Evolutionary conservation across 768 basidiomycete species (phyloP).

Genomic region (Trametes maxima): DNA sequence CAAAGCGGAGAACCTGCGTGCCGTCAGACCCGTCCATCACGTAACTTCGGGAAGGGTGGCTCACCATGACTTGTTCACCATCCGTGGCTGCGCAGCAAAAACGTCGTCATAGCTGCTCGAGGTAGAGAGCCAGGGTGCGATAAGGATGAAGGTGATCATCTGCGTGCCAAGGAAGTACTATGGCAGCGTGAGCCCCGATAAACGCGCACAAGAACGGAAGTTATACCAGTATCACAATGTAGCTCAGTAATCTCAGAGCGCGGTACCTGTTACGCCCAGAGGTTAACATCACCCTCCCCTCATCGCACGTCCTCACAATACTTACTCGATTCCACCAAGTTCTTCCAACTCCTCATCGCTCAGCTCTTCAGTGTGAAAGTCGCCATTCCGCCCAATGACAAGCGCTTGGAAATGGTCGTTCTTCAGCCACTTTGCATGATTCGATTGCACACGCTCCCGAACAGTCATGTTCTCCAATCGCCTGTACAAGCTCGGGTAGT

Average conservation of each 20-base stretch:
- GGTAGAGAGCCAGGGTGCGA: conserved; percentile 61
- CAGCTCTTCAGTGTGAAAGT: conserved; percentile 55
- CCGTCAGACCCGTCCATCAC: not conserved
- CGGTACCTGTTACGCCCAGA: conserved; percentile 30
- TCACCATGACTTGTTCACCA: conserved; percentile 64
- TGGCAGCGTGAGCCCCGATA: conserved; percentile 34
- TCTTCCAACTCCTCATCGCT: conserved; percentile 70
- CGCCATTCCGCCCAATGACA: conserved; percentile 60
- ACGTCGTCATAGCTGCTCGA: conserved; percentile 51
- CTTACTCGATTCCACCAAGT: conserved; percentile 76
- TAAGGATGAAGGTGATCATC: conserved; percentile 54
- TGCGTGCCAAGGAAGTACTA: conserved; percentile 71
- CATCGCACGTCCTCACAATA: not conserved
- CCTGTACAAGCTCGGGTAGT: conserved; percentile 47
- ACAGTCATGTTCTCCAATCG: not conserved
- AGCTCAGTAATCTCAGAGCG: conserved; percentile 56
- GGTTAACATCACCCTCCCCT: no score
- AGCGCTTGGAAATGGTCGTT: conserved; percentile 39
- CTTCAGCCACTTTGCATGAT: conserved; percentile 39
- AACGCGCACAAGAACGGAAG: not conserved
- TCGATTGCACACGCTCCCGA: not conserved
- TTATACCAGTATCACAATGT: conserved; percentile 48
- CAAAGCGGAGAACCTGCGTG: conserved; percentile 16
- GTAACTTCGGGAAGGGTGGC: not conserved
- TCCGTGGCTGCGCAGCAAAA: conserved; percentile 49